A percentile compares a stretch with the other conserved stretches of the same genome.
phyloP scores from a whole-genome alignment of 1,284 basidiomycete species.

The Neonothopanus nambi region DNA sequence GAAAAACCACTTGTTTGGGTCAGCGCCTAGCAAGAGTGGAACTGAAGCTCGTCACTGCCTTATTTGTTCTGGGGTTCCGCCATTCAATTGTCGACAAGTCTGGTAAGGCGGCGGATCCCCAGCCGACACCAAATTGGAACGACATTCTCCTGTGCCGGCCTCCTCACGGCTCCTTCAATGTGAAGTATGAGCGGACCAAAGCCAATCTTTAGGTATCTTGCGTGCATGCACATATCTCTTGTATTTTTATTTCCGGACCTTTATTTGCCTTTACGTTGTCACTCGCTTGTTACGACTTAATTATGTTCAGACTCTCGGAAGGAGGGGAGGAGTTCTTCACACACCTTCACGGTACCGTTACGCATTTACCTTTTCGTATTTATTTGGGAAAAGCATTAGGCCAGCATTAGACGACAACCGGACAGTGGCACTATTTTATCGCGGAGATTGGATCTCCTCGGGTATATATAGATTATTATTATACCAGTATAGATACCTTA shows the following conservation, averaged over 20 bases:
- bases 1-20: slow-evolving; percentile 66
- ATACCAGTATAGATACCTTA: neutral
- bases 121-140: slow-evolving; percentile 73
- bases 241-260: slow-evolving; percentile 18
- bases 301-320: neutral
- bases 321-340: neutral
- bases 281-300: slow-evolving; percentile 6
- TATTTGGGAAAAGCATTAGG: no score
- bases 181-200: slow-evolving; percentile 49
- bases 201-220: slow-evolving; percentile 28
- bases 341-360: neutral
- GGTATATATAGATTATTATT: neutral
- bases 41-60: slow-evolving; percentile 65
- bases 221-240: slow-evolving; percentile 18
- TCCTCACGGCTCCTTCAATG: slow-evolving; percentile 47
- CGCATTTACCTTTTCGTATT: no score
- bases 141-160: slow-evolving; percentile 68
- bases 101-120: slow-evolving; percentile 42
- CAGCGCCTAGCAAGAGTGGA: slow-evolving; percentile 70
- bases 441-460: no score
- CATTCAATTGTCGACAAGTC: slow-evolving; percentile 51
- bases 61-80: slow-evolving; percentile 62
- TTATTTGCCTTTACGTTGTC: slow-evolving; percentile 20
- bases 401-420: no score
- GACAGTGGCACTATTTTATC: neutral